Percentiles rank a stretch among this genome's conserved stretches.
These are phyloP conservation scores for Umbelopsis sp. DNA, from an alignment of 192 early-diverging fungal species.

Conservation along the genomic window DNA sequence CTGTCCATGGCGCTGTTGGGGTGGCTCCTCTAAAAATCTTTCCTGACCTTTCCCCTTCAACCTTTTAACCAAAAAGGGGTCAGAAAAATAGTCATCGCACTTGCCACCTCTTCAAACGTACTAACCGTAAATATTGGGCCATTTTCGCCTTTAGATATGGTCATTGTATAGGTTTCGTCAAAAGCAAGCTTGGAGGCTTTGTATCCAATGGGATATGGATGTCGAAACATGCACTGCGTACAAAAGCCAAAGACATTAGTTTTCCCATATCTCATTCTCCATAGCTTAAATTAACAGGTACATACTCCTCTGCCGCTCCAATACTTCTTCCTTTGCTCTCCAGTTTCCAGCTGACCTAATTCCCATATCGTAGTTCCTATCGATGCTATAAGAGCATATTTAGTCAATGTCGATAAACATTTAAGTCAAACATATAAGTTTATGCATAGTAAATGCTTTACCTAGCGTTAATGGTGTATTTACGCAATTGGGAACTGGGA, in stretches of 20 bases:
- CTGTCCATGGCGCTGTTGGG: slow-evolving; percentile 58
- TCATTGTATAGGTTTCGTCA: slow-evolving; percentile 51
- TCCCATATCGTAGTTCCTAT: slow-evolving; percentile 59
- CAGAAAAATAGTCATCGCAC: background rate
- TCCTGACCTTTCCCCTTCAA: slow-evolving; percentile 40
- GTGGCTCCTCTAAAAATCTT: slow-evolving; percentile 42
- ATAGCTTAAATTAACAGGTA: background rate
- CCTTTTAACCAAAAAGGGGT: background rate
- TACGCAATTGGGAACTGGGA: slow-evolving; percentile 27
- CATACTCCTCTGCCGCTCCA: slow-evolving; percentile 56
- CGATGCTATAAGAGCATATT: slow-evolving; percentile 27
- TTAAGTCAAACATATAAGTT: background rate
- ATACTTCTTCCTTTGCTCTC: slow-evolving; percentile 40
- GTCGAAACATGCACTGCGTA: slow-evolving; percentile 45
- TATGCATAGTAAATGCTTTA: background rate
- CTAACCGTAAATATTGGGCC: slow-evolving; percentile 48
- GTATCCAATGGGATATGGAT: slow-evolving; percentile 57
- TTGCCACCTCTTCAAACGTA: background rate
- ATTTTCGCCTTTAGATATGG: slow-evolving; percentile 39
- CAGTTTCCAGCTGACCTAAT: slow-evolving; percentile 41
- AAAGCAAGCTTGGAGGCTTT: slow-evolving; percentile 50
- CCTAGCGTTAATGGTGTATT: slow-evolving; percentile 44
- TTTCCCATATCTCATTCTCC: background rate
- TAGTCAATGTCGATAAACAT: background rate
- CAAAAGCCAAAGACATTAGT: background rate